Evolutionary conservation across 352 stramenopile species (phyloP).

Genomic region (Pythium brachiatum): DNA sequence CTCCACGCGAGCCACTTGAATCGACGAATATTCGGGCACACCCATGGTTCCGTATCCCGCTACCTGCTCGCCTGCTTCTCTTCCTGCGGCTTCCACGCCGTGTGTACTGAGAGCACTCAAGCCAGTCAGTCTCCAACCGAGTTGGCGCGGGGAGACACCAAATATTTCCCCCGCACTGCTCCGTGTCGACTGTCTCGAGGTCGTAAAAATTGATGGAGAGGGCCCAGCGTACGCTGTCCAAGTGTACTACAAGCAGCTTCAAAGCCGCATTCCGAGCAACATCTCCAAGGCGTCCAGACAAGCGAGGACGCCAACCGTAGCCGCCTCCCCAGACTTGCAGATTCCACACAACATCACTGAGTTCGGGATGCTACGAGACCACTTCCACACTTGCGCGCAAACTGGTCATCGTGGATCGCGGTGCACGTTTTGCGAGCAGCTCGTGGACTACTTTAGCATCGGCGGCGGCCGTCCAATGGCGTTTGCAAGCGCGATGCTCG

Average conservation of each 20-base stretch:
- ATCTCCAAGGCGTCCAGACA: not conserved
- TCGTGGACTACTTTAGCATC: constrained; percentile 2
- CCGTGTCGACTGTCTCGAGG: not conserved
- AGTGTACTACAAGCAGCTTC: constrained; percentile 5
- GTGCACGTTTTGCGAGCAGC: constrained; percentile 12
- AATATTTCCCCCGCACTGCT: not conserved
- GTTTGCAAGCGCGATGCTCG: not conserved
- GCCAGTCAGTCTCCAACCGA: not conserved
- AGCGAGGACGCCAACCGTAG: not conserved
- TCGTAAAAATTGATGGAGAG: not conserved
- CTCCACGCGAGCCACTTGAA: not conserved
- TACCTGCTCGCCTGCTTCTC: not conserved
- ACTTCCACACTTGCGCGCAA: constrained; percentile 13
- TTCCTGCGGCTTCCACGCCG: not conserved
- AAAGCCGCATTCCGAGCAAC: constrained; percentile 7
- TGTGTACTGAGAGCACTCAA: not conserved
- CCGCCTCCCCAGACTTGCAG: not conserved
- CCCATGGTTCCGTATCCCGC: not conserved
- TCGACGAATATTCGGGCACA: too few species aligned
- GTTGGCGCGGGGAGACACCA: not conserved
- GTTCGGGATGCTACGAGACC: constrained; percentile 14
- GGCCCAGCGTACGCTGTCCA: not conserved
- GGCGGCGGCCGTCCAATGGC: constrained; percentile 6
- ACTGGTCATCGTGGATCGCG: constrained; percentile 1
- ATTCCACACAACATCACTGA: constrained; percentile 7